These are phyloP conservation scores for Fusarium papillatum DNA, from an alignment of 2,329 filamentous ascomycete species.

Conservation along the genomic window DNA sequence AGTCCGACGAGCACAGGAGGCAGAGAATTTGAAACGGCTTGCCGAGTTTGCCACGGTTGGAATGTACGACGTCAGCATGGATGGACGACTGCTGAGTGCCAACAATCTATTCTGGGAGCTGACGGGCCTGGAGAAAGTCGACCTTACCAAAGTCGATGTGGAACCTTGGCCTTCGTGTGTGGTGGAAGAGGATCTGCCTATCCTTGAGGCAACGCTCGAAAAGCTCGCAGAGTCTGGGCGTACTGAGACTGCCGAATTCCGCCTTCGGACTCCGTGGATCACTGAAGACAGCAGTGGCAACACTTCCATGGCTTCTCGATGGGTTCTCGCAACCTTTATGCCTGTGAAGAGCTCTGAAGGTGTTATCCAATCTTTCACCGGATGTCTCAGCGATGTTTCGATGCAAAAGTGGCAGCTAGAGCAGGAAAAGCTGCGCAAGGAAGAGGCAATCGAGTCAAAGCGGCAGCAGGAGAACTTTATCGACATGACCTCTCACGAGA, in stretches of 20 bases:
- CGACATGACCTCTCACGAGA: conserved; percentile 81
- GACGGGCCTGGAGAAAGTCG: conserved; percentile 61
- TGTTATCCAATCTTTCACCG: conserved; percentile 59
- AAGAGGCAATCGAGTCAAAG: conserved; percentile 70
- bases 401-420: conserved; percentile 65
- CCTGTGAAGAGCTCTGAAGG: conserved; percentile 62
- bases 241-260: conserved; percentile 61
- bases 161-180: conserved; percentile 62
- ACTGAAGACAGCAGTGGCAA: conserved; percentile 60
- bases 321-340: conserved; percentile 64
- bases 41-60: conserved; percentile 67
- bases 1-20: conserved; percentile 62
- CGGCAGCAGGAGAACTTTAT: conserved; percentile 86
- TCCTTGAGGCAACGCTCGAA: conserved; percentile 55
- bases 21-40: conserved; percentile 67
- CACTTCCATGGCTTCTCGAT: conserved; percentile 58
- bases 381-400: conserved; percentile 64
- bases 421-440: conserved; percentile 62
- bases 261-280: conserved; percentile 61
- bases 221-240: conserved; percentile 56
- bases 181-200: conserved; percentile 57
- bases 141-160: conserved; percentile 52
- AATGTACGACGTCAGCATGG: conserved; percentile 67
- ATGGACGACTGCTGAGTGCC: conserved; percentile 62
- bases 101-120: conserved; percentile 68